Percentiles rank a stretch among this genome's conserved stretches.
Conservation (phyloP, 2,329 filamentous ascomycete species). For the Myriosclerotinia curreyana region DNA sequence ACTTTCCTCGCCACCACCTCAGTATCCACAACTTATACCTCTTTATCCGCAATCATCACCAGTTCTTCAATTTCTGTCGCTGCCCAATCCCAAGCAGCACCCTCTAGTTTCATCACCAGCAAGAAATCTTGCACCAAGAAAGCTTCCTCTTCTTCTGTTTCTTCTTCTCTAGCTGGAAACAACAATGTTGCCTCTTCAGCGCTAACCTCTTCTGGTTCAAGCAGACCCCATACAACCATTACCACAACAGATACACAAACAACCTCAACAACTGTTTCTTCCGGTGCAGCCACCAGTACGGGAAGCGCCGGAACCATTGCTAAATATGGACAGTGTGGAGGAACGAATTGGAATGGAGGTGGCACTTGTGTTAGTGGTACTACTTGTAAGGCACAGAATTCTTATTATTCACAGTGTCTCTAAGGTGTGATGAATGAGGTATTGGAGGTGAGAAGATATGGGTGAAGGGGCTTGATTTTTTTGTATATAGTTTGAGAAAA, state of each 20-base stretch:
- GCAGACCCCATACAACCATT: conserved; percentile 1
- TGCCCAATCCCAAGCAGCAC: too few species aligned
- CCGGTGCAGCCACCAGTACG: conserved; percentile 3
- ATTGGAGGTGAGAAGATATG: background rate
- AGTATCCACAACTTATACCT: background rate
- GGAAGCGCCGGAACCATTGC: conserved; percentile 21
- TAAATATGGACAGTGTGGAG: conserved; percentile 34
- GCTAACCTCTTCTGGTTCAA: conserved; percentile 1
- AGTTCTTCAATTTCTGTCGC: background rate
- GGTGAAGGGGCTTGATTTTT: background rate
- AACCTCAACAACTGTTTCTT: background rate
- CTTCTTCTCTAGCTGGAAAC: conserved; percentile 8
- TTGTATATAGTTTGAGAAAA: conserved; percentile 14
- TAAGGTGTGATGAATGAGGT: conserved; percentile 10
- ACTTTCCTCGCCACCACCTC: background rate
- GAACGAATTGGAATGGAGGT: conserved; percentile 31
- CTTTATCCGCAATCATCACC: background rate
- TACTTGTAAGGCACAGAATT: conserved; percentile 30
- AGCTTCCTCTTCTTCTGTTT: background rate
- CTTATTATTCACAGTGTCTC: conserved; percentile 35
- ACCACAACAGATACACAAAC: conserved; percentile 1
- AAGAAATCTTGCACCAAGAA: conserved; percentile 18
- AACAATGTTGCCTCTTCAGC: background rate
- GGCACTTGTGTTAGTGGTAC: conserved; percentile 33
- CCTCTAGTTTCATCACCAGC: conserved; percentile 5